A percentile compares a stretch with the other conserved stretches of the same genome.
Evolutionary conservation across 2,329 filamentous ascomycete genomes (phyloP).

Genomic region (Paecilomyces fulvus): DNA sequence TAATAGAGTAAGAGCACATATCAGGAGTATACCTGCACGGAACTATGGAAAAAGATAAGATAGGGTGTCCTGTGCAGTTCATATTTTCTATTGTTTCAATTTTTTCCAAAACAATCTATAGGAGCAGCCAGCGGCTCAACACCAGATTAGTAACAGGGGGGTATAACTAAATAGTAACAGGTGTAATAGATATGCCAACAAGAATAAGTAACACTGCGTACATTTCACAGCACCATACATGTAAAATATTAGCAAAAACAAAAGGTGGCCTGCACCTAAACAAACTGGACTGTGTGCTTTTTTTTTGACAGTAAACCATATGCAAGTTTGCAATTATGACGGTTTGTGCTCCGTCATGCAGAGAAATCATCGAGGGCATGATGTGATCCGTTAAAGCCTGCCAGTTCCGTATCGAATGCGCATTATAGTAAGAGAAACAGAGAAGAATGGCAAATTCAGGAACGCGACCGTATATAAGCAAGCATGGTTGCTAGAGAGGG

Average conservation of each 20-base stretch:
- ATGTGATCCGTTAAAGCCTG: background rate
- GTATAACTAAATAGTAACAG: background rate
- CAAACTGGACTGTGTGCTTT: background rate
- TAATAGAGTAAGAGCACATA: too few species aligned
- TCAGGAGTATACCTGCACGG: too few species aligned
- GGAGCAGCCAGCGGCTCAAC: background rate
- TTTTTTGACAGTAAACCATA: background rate
- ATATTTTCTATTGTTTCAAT: background rate
- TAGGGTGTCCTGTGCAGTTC: background rate
- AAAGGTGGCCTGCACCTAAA: background rate
- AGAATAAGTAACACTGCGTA: background rate
- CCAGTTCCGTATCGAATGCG: background rate
- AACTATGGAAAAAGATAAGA: too few species aligned
- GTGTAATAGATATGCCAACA: background rate
- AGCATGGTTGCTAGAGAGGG: conserved; percentile 46
- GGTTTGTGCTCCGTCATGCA: background rate
- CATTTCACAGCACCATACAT: background rate
- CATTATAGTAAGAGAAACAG: too few species aligned
- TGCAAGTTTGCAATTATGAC: background rate
- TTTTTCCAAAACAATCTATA: background rate
- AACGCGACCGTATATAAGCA: conserved; percentile 34
- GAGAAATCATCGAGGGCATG: background rate
- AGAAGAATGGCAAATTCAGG: conserved; percentile 10
- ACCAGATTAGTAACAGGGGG: background rate
- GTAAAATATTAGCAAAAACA: background rate